Conservation (phyloP, 2,329 filamentous ascomycete genomes). For the Clarireedia paspali region DNA sequence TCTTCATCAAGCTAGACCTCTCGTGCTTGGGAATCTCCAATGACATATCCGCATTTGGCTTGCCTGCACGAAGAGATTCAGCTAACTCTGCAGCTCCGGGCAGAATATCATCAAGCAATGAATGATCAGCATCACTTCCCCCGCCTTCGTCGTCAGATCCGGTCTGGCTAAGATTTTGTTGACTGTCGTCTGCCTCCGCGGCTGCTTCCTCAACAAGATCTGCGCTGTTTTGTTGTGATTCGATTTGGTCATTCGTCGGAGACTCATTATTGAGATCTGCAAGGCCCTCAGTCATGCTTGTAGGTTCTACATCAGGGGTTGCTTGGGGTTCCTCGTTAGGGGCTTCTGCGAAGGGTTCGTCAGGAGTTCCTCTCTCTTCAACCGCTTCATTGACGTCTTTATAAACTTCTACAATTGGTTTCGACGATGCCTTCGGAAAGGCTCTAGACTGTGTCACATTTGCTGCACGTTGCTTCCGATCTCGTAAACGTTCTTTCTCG, state of each 20-base stretch:
- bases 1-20: conserved; percentile 87
- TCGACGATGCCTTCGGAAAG: conserved; percentile 86
- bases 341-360: conserved; percentile 36
- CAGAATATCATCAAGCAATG: conserved; percentile 59
- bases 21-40: conserved; percentile 85
- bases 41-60: conserved; percentile 50
- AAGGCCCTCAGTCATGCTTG: conserved; percentile 27
- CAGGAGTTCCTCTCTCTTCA: conserved; percentile 62
- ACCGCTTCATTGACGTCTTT: conserved; percentile 90
- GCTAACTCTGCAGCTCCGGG: conserved; percentile 56
- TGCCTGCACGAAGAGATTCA: conserved; percentile 45
- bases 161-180: conserved; percentile 45
- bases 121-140: conserved; percentile 65
- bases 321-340: conserved; percentile 33
- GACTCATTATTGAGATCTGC: conserved; percentile 21
- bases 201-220: conserved; percentile 25
- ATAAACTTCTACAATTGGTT: conserved; percentile 93
- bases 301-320: conserved; percentile 24
- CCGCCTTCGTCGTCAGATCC: conserved; percentile 62
- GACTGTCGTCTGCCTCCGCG: conserved; percentile 37
- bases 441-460: conserved; percentile 69
- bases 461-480: conserved; percentile 73
- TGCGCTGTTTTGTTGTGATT: conserved; percentile 25
- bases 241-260: conserved; percentile 11
- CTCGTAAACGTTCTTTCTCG: conserved; percentile 74